These are phyloP conservation scores for Hymenoscyphus fraxineus DNA, from an alignment of 2,329 filamentous ascomycete genomes.

Conservation along the genomic window DNA sequence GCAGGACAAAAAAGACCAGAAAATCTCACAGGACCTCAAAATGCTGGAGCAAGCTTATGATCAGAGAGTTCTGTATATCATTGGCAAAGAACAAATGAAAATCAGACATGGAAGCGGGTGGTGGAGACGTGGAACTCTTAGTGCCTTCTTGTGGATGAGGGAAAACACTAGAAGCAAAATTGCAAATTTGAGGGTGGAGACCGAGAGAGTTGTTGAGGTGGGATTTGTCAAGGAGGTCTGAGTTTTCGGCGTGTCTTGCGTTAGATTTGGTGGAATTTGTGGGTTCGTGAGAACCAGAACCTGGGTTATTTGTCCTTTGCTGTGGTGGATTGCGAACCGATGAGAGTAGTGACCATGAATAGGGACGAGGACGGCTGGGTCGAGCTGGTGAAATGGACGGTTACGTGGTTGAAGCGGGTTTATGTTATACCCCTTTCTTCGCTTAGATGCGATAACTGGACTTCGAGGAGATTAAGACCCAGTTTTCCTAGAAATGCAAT, in stretches of 20 bases:
- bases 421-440: not conserved
- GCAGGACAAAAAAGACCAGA: conserved; percentile 11
- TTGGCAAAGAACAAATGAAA: conserved; percentile 59
- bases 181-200: conserved; percentile 56
- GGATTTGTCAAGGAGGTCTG: conserved; percentile 65
- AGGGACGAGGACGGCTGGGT: not conserved
- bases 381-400: not conserved
- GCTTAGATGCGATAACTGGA: not conserved
- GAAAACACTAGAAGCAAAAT: conserved; percentile 65
- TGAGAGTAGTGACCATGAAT: not conserved
- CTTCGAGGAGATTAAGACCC: not conserved
- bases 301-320: too few species aligned
- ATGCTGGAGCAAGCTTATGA: conserved; percentile 43
- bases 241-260: not conserved
- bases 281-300: too few species aligned
- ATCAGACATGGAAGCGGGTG: conserved; percentile 40
- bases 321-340: not conserved
- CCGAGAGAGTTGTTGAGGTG: conserved; percentile 61
- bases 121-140: conserved; percentile 45
- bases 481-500: too few species aligned
- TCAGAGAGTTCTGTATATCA: conserved; percentile 50
- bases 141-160: conserved; percentile 58
- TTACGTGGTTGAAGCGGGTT: not conserved
- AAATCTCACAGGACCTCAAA: conserved; percentile 37
- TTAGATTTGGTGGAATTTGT: not conserved